phyloP scores from a whole-genome alignment of 768 basidiomycete genomes.

The Boletus insuetus region DNA sequence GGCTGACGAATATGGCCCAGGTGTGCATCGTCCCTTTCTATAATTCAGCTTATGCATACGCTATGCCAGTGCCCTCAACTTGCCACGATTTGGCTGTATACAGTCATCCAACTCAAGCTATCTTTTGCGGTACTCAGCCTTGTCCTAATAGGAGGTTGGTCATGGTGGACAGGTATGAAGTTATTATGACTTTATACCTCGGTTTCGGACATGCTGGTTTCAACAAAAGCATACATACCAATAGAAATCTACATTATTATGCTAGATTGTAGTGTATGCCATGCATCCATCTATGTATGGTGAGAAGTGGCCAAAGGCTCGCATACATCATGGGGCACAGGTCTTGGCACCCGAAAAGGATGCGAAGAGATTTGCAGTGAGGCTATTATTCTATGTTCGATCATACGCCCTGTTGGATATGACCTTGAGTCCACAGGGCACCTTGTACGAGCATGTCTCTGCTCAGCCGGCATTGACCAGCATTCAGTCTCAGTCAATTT shows the following conservation, averaged over 20 bases:
- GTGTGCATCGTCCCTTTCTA: constrained; percentile 34
- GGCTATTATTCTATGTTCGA: constrained; percentile 59
- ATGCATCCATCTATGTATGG: neutral
- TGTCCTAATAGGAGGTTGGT: constrained; percentile 48
- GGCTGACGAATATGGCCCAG: constrained; percentile 73
- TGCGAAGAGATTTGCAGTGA: neutral
- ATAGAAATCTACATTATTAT: neutral
- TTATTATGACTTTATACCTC: constrained; percentile 30
- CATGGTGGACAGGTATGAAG: constrained; percentile 62
- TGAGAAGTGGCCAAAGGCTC: neutral
- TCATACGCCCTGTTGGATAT: constrained; percentile 71
- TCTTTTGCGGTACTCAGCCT: constrained; percentile 59
- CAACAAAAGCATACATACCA: neutral
- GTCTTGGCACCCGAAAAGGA: neutral
- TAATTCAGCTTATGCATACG: neutral
- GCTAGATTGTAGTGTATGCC: constrained; percentile 12
- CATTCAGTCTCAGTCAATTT: neutral
- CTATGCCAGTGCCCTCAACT: constrained; percentile 64
- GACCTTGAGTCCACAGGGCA: constrained; percentile 63
- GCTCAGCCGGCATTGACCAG: neutral
- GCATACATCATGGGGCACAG: neutral
- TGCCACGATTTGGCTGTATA: constrained; percentile 76
- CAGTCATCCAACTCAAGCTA: constrained; percentile 67
- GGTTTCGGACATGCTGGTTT: neutral
- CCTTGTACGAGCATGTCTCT: constrained; percentile 65